Percentiles rank a stretch among this genome's conserved stretches.
Evolutionary conservation across 2,329 filamentous ascomycete genomes (phyloP).

Genomic region (Cryoendolithus antarcticus): DNA sequence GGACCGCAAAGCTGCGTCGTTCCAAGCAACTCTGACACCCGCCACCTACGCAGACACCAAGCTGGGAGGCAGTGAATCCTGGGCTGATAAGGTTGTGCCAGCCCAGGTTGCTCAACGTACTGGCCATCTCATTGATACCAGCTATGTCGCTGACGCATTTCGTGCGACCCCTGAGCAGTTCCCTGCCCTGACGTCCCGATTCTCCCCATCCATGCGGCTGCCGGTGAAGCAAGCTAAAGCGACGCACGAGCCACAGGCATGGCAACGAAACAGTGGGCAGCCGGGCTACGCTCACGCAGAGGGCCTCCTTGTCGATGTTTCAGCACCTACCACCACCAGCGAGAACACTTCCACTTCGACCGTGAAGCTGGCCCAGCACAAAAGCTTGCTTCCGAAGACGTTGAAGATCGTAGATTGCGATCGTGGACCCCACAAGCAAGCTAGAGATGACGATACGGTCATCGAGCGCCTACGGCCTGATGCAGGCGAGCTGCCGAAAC

Average conservation of each 20-base stretch:
- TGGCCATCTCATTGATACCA: conserved; percentile 5
- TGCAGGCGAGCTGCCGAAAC: neutral
- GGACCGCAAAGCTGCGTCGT: neutral
- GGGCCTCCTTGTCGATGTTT: too few relatives aligned
- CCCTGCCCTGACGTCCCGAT: neutral
- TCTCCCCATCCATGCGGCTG: conserved; percentile 1
- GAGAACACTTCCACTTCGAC: neutral
- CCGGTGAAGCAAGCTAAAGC: neutral
- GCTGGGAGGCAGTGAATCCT: conserved; percentile 4
- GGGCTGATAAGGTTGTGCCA: conserved; percentile 7
- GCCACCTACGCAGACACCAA: conserved; percentile 3
- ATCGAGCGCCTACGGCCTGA: conserved; percentile 1
- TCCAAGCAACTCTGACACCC: neutral
- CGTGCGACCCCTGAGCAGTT: neutral
- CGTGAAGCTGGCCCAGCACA: neutral
- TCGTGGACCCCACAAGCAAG: too few relatives aligned
- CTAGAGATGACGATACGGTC: neutral
- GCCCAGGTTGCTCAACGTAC: neutral
- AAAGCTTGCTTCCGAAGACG: conserved; percentile 1
- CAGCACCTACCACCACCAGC: too few relatives aligned
- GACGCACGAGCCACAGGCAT: neutral
- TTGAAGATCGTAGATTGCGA: neutral
- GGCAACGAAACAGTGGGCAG: neutral
- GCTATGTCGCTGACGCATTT: neutral
- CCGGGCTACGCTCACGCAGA: neutral